A percentile compares a stretch with the other conserved stretches of the same genome.
phyloP scores from a whole-genome alignment of 176 grass and related monocot species.

The Leersia perrieri region DNA sequence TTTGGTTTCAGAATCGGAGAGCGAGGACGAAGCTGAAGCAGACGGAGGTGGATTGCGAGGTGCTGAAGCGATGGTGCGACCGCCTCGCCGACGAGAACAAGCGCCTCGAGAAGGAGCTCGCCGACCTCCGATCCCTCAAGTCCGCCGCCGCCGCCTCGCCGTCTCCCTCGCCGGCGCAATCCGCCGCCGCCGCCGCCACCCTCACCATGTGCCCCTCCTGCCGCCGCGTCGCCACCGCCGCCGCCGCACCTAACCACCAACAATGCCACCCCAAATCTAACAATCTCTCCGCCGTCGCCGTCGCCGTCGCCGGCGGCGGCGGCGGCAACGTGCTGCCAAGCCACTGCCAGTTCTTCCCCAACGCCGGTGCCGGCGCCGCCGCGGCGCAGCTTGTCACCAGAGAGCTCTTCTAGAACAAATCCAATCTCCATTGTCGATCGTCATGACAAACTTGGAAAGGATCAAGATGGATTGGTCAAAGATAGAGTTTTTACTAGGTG shows the following conservation, averaged over 20 bases:
- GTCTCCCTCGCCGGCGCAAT: constrained; percentile 1
- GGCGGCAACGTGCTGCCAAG: constrained; percentile 30
- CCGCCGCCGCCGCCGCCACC: constrained; percentile 42
- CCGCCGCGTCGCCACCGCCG: constrained; percentile 55
- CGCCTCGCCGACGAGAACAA: constrained; percentile 86
- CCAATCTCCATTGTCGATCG: background rate
- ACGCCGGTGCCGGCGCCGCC: constrained; percentile 32
- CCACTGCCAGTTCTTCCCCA: constrained; percentile 63
- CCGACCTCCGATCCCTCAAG: constrained; percentile 77
- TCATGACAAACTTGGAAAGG: background rate
- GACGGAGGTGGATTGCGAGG: constrained; percentile 98
- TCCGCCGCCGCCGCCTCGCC: too few species aligned
- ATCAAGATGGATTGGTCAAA: constrained; percentile 9
- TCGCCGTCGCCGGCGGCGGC: background rate
- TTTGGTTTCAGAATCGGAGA: constrained; percentile 97
- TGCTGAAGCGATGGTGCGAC: constrained; percentile 94
- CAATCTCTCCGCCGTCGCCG: background rate
- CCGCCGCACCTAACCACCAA: background rate
- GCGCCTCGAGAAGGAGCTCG: constrained; percentile 89
- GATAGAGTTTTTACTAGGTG: constrained; percentile 11
- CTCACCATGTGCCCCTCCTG: constrained; percentile 97
- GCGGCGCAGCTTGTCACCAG: constrained; percentile 41
- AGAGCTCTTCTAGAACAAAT: constrained; percentile 42
- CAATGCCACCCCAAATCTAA: constrained; percentile 31
- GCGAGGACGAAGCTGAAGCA: constrained; percentile 94